Evolutionary conservation across 2,329 filamentous ascomycete species (phyloP), one percentile per base, ranked within the genome.

Genomic region (Kalmusia sp.): DNA sequence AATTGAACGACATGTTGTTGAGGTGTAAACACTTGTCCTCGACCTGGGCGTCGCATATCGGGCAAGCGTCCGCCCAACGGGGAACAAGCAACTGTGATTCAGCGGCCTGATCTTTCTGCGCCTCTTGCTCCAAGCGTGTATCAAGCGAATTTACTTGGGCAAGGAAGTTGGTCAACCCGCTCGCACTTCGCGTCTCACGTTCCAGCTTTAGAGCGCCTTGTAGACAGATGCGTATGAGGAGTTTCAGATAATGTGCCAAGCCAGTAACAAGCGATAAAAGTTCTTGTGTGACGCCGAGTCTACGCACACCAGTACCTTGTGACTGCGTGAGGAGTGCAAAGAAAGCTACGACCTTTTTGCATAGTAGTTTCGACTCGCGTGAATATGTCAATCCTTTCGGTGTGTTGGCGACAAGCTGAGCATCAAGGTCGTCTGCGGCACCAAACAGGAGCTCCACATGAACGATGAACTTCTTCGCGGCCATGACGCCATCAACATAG

Each of bases 311-410:
- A 7, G 88, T 91, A 68, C 97, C 93, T 71, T 98, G 93, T 1
- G 93, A 95, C 74, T 96, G 96, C 5, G 93, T 96, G 7, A 99
- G 82, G 15, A 99, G 80, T 11, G 92, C 92, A 74, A 99, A 99
- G 80, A 99, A 99, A 22, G 93, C 91, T 5, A 99, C 95, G 49
- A 99, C 96, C 76, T 99, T 99, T 77, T 99, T 99, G 81, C 95
- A 99, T n/a, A 99, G 85, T 45, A 99, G 82, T 76, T 99, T 99
- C n/a, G 95, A 91, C 79, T 99, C 95, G 67, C 95, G 87, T 15
- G 90, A 90, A 71, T 98, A 99, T 8, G 92, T 91, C 56, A 99
- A 83, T 58, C 90, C 89, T 82, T 95, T 96, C 64, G 91, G 84
- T 15, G 87, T 87, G 38, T 88, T 79, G 17, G 79, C 77, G 52